These are phyloP conservation scores for Whalleya microplaca DNA, from an alignment of 2,329 filamentous ascomycete species.

Conservation along the genomic window DNA sequence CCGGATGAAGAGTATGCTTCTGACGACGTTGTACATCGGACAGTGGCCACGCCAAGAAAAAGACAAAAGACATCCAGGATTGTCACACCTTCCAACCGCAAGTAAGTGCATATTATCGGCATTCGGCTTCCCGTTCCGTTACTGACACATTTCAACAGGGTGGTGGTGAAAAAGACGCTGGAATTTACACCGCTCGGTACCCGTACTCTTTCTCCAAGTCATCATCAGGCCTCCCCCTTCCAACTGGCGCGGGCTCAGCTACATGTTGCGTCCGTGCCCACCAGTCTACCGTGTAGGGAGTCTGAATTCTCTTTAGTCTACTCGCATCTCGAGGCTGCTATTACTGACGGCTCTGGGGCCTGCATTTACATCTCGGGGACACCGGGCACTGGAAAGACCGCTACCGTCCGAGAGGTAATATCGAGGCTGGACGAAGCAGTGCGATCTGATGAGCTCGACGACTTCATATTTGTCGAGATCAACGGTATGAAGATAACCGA, in stretches of 20 bases:
- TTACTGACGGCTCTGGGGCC: slow-evolving; percentile 87
- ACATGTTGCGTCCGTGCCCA: slow-evolving; percentile 91
- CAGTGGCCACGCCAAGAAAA: slow-evolving; percentile 58
- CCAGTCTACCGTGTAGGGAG: slow-evolving; percentile 87
- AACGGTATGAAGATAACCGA: slow-evolving; percentile 99
- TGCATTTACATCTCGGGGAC: slow-evolving; percentile 99
- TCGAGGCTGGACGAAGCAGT: slow-evolving; percentile 87
- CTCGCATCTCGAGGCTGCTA: slow-evolving; percentile 90
- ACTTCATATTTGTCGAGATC: slow-evolving; percentile 99
- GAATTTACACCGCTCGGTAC: slow-evolving; percentile 97
- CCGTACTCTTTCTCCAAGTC: slow-evolving; percentile 75
- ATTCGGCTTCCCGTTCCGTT: slow-evolving; percentile 41
- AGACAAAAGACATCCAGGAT: slow-evolving; percentile 53
- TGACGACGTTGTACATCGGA: slow-evolving; percentile 37
- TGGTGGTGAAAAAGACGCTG: slow-evolving; percentile 81
- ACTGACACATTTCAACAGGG: slow-evolving; percentile 41
- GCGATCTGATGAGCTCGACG: slow-evolving; percentile 86
- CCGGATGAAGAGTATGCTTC: slow-evolving; percentile 42
- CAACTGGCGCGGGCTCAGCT: slow-evolving; percentile 86
- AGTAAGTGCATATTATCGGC: slow-evolving; percentile 43
- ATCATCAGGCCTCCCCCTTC: slow-evolving; percentile 82
- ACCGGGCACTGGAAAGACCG: slow-evolving; percentile 95
- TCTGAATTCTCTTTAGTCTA: slow-evolving; percentile 92
- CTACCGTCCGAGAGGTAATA: slow-evolving; percentile 94
- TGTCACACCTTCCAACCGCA: slow-evolving; percentile 48